Percentiles rank a stretch among this genome's conserved stretches.
phyloP scores from a whole-genome alignment of 176 grass and related monocot species.

The Eremochloa ophiuroides region DNA sequence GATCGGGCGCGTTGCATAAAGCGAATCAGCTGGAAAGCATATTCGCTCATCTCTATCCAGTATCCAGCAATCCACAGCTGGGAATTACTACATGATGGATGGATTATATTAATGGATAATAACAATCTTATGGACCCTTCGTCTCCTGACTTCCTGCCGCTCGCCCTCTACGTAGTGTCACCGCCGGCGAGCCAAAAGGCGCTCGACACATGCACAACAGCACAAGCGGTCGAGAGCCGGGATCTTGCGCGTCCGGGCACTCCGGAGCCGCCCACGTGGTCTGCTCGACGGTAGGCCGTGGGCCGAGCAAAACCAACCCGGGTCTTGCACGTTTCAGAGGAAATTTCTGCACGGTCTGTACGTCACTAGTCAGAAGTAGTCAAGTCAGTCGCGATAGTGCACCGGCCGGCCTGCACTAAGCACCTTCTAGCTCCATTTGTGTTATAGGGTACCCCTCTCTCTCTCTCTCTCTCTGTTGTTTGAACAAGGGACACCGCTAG shows the following conservation, averaged over 20 bases:
- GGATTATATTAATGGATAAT: background rate
- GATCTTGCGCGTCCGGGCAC: background rate
- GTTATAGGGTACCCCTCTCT: too few species aligned
- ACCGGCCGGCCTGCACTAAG: background rate
- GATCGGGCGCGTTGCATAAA: background rate
- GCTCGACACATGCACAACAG: slow-evolving; percentile 1
- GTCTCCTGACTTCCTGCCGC: background rate
- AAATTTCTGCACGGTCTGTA: background rate
- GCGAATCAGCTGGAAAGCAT: background rate
- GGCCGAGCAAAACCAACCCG: too few species aligned
- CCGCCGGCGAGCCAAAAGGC: background rate
- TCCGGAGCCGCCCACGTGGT: background rate
- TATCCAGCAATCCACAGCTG: too few species aligned
- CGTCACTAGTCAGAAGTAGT: background rate
- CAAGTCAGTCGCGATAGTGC: background rate
- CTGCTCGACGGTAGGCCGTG: background rate
- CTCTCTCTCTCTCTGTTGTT: too few species aligned
- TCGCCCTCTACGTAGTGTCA: background rate
- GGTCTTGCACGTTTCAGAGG: background rate
- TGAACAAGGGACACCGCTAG: too few species aligned
- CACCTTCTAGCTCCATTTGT: too few species aligned
- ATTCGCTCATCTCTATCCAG: background rate
- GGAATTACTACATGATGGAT: background rate
- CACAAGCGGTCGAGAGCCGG: background rate
- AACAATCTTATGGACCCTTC: background rate